phyloP scores from a whole-genome alignment of 352 stramenopile genomes.

The Globisporangium rhizosaccharum region DNA sequence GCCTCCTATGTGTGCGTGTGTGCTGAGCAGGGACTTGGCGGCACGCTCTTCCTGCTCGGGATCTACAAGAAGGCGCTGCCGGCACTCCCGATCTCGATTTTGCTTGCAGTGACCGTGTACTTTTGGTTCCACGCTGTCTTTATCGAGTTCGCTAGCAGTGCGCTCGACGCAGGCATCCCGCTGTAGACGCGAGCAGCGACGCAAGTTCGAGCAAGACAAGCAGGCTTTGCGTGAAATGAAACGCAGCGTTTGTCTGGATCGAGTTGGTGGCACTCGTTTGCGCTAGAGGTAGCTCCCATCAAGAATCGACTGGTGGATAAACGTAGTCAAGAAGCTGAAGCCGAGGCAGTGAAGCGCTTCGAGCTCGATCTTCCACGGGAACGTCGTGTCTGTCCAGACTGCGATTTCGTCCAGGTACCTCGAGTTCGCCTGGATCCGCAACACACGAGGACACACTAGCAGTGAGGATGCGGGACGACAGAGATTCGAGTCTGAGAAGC shows the following conservation, averaged over 20 bases:
- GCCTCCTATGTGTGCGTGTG: conserved; percentile 1
- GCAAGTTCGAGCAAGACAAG: background rate
- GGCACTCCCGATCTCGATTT: conserved; percentile 94
- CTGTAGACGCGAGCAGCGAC: conserved; percentile 2
- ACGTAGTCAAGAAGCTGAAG: conserved; percentile 65
- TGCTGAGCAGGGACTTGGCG: conserved; percentile 73
- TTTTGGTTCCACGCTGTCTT: conserved; percentile 78
- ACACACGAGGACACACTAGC: background rate
- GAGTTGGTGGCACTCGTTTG: background rate
- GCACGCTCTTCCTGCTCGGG: conserved; percentile 94
- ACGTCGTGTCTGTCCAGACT: conserved; percentile 32
- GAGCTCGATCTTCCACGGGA: conserved; percentile 78
- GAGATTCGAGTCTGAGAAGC: background rate
- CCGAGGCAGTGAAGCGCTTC: conserved; percentile 74
- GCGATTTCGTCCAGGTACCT: conserved; percentile 47
- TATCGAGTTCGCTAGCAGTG: conserved; percentile 51
- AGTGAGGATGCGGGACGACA: background rate
- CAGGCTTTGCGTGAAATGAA: background rate
- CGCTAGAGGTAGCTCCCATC: conserved; percentile 30
- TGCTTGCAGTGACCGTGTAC: conserved; percentile 71
- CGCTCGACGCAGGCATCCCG: conserved; percentile 29
- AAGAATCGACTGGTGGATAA: conserved; percentile 45
- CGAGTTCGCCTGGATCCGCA: conserved; percentile 32
- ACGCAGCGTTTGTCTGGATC: background rate
- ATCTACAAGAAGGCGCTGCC: conserved; percentile 95